A percentile compares a stretch with the other conserved stretches of the same genome.
These are phyloP conservation scores for Colletotrichum sp. DNA, from an alignment of 2,329 filamentous ascomycete species.

Conservation along the genomic window DNA sequence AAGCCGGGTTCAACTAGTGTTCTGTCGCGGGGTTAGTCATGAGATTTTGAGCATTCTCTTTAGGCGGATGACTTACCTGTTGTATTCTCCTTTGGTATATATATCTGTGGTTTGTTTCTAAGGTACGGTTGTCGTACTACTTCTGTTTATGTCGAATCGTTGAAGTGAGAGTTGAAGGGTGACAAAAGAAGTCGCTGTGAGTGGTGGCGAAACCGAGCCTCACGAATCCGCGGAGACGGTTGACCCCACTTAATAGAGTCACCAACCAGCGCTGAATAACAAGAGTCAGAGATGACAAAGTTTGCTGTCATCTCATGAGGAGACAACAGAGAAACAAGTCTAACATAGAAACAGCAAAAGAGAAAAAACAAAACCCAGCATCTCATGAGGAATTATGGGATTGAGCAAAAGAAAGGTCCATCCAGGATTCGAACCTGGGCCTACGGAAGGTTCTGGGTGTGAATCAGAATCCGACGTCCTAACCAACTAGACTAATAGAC, in stretches of 20 bases:
- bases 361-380: fast-evolving
- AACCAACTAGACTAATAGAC: conserved; percentile 24
- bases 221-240: neutral
- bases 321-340: neutral
- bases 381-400: fast-evolving
- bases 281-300: neutral
- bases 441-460: conserved; percentile 1
- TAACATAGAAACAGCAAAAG: neutral
- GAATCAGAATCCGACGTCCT: conserved; percentile 22
- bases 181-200: neutral
- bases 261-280: neutral
- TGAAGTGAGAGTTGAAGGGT: neutral
- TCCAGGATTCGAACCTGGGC: conserved; percentile 24
- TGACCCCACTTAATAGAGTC: conserved; percentile 15
- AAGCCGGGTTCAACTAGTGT: neutral
- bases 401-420: neutral
- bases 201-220: conserved; percentile 8
- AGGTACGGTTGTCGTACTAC: neutral
- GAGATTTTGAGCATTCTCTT: neutral
- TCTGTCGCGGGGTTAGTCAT: neutral
- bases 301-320: neutral
- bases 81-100: fast-evolving
- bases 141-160: neutral
- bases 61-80: neutral
- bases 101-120: too few species aligned